Conservation (phyloP, 169 alveolate species). For the Plasmodium yoelii region DNA sequence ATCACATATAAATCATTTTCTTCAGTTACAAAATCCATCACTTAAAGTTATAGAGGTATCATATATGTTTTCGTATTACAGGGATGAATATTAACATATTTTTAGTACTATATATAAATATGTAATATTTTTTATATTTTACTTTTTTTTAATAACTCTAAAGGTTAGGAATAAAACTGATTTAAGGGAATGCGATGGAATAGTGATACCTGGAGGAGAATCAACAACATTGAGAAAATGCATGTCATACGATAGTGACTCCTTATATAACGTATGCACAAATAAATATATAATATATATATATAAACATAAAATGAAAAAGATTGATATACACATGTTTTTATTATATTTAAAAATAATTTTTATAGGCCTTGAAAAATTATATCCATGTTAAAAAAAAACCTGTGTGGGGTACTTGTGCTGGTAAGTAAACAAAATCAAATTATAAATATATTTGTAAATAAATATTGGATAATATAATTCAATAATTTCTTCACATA, state of each 20-base stretch:
- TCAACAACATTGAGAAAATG: slow-evolving; percentile 59
- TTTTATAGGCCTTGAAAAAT: slow-evolving; percentile 35
- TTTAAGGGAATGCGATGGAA: slow-evolving; percentile 43
- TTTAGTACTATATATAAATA: background rate
- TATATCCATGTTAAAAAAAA: slow-evolving; percentile 57
- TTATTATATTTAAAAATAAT: background rate
- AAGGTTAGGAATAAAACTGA: slow-evolving; percentile 49
- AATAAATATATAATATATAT: background rate
- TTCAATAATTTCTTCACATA: background rate
- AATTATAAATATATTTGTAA: slow-evolving; percentile 3
- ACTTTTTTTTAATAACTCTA: background rate
- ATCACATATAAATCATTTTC: slow-evolving; percentile 53
- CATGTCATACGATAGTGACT: slow-evolving; percentile 55
- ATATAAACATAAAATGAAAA: background rate
- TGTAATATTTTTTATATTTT: background rate
- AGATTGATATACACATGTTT: background rate
- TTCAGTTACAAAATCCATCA: slow-evolving; percentile 36
- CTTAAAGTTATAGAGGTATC: slow-evolving; percentile 18
- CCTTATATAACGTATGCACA: slow-evolving; percentile 55
- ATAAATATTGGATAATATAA: slow-evolving; percentile 3
- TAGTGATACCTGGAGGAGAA: slow-evolving; percentile 76
- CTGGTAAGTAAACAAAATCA: slow-evolving; percentile 21
- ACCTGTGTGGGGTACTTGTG: slow-evolving; percentile 75
- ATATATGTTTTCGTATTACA: background rate
- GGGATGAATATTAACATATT: background rate